Evolutionary conservation across 208 protist species (phyloP), one percentile per base, ranked within the genome.

Genomic region (Wallacemonas sp.): DNA sequence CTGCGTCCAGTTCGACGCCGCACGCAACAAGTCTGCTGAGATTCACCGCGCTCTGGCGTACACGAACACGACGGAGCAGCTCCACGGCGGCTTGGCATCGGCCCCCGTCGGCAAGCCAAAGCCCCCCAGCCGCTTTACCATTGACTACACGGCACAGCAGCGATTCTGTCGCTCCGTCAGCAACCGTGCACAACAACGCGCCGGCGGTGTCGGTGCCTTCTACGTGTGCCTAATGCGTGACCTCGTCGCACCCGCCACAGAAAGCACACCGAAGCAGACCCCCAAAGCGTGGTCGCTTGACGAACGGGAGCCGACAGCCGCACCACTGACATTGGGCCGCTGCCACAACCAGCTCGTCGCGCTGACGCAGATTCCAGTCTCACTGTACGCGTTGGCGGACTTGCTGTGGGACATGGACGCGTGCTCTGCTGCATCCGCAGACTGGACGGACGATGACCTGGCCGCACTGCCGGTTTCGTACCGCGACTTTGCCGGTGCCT

Each of bases 201-300:
- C 63, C 17, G 71, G 79, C 33, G 85, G 89, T 10, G 67, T 88
- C 13, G 79, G 85, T 0, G 71, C 75, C 42, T 91, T 95, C 65
- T 95, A 92, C 62, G 89, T 95, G 17, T 78, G 83, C 50, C 82
- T 95, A 27, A 70, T 71, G 12, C 85, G 86, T 32, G 71, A 80
- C 46, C 53, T 69, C 13, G 67, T 95, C 1, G 89, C 79, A 15
- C 53, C 58, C 2, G 63, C 66, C 41, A 75, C 74, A 27, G 59
- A 62, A 9, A 68, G 59, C 63, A 72, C 75, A 30, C 63, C 68
- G 2, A 66, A n/a, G 17, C 79, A 68, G 12, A 21, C 32, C 24
- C 9, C 58, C 0, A 26, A 63, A 38, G 63, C 59, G 29, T 88
- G 81, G 84, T 68, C 71, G 3, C 71, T 90, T n/a, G 80, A 75